Evolutionary conservation across 345 rosid species (phyloP), one percentile per base, ranked within the genome.

Genomic region (Hibiscus syriacus): DNA sequence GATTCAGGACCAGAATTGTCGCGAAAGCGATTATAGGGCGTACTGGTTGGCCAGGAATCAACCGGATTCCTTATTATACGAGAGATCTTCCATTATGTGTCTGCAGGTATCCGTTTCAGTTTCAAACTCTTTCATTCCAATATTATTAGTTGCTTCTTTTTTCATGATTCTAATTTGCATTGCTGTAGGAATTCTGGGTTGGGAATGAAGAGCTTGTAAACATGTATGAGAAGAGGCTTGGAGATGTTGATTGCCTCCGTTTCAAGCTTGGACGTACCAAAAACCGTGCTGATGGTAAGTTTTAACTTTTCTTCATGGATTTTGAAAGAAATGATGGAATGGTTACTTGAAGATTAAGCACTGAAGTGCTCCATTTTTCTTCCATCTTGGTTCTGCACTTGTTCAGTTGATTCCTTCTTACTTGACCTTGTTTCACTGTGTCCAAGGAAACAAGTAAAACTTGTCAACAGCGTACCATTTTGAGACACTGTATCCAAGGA

Each of bases 281-380:
- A 82, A 93, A 93, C 71, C 94, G 98, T 1, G 97, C 96, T 2
- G 98, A 93, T 77, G 98, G 98, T 93, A 80, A 23, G 54, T 63
- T 43, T 11, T 43, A 16, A 43, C 5, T n/a, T 12, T 43, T 43
- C 16, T 41, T 41, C 48, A 41, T 41, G 48, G 16, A 41, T 2
- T 41, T 13, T 13, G 16, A 41, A 41, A 41, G n/a, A 13, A 43
- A 43, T 43, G 48, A 43, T 43, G n/a, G 3, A 43, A 43, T 43
- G 48, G 16, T 43, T 43, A 43, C 48, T 43, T n/a, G 10, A n/a
- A 36, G 45, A 5, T 67, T 67, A 50, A 55, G 70, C 29, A 67
- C 54, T 11, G 43, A 38, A 53, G 4, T 22, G 13, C 2, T 53
- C 23, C 49, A 22, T 61, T 38, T 46, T 14, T 3, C 45, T 50